A percentile compares a stretch with the other conserved stretches of the same genome.
Evolutionary conservation across 116 monocot genomes (phyloP).

Genomic region (Posidonia oceanica): DNA sequence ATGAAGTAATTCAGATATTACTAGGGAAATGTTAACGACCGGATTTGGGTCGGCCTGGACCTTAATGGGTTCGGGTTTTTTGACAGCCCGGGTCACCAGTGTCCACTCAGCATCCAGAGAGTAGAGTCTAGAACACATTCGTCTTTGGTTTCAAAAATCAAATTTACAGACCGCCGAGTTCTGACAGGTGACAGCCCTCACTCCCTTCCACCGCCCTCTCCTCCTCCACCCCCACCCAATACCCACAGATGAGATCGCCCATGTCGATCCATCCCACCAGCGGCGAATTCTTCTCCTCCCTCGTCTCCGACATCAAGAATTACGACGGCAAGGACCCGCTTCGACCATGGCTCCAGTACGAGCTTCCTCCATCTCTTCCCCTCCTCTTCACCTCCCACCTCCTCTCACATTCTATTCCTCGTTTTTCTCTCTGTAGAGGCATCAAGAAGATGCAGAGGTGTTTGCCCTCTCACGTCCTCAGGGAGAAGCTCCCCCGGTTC

Average conservation of each 20-base stretch:
- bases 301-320: conserved; percentile 51
- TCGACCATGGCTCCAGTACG: conserved; percentile 4
- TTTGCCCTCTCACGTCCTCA: conserved; percentile 32
- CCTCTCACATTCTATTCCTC: neutral
- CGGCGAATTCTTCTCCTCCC: conserved; percentile 46
- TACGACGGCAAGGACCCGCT: conserved; percentile 64
- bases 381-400: neutral
- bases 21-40: no score
- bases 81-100: no score
- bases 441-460: conserved; percentile 47
- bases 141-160: no score
- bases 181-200: neutral
- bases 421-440: conserved; percentile 26
- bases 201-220: neutral
- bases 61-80: no score
- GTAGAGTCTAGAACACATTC: no score
- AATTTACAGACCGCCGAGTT: no score
- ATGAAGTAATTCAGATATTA: no score
- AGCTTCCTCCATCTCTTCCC: neutral
- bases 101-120: no score
- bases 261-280: conserved; percentile 5
- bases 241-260: neutral
- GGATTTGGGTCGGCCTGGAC: no score
- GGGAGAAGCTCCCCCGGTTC: conserved; percentile 88
- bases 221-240: neutral